phyloP scores from a whole-genome alignment of 768 basidiomycete genomes.

The Tephrocybe sp. region DNA sequence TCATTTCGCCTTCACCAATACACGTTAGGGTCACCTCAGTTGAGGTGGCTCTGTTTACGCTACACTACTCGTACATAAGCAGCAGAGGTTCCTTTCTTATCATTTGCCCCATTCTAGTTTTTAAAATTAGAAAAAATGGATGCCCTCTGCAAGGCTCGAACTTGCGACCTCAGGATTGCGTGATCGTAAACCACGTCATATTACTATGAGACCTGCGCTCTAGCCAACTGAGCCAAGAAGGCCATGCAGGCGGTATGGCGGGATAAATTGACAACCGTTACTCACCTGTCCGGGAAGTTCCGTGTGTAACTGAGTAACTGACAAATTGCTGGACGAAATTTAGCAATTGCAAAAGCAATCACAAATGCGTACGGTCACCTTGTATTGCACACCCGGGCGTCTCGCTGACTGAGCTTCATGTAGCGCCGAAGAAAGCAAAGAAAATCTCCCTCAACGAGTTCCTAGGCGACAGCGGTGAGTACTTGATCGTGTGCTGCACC shows the following conservation, averaged over 20 bases:
- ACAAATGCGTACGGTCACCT: conserved; percentile 18
- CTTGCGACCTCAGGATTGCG: conserved; percentile 54
- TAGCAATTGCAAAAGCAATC: conserved; percentile 14
- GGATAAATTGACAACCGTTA: too few relatives aligned
- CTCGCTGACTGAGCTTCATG: not conserved
- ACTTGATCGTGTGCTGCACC: conserved; percentile 17
- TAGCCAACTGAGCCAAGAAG: conserved; percentile 50
- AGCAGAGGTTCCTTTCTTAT: too few relatives aligned
- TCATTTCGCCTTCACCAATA: too few relatives aligned
- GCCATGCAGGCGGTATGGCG: not conserved
- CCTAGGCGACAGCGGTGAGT: conserved; percentile 82
- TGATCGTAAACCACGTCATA: conserved; percentile 25
- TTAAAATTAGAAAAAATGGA: conserved; percentile 9
- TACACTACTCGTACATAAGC: too few relatives aligned
- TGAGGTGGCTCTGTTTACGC: too few relatives aligned
- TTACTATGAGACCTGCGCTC: conserved; percentile 54
- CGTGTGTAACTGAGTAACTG: conserved; percentile 5
- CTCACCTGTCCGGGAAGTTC: conserved; percentile 16
- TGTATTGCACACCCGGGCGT: not conserved
- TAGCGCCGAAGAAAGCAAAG: conserved; percentile 90
- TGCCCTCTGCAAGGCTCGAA: conserved; percentile 55
- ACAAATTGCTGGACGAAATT: conserved; percentile 21
- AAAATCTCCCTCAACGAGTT: conserved; percentile 95
- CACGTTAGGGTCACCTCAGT: too few relatives aligned
- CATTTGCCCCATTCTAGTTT: too few relatives aligned